phyloP scores from a whole-genome alignment of 2,329 filamentous ascomycete species.

The Colletotrichum higginsianum region DNA sequence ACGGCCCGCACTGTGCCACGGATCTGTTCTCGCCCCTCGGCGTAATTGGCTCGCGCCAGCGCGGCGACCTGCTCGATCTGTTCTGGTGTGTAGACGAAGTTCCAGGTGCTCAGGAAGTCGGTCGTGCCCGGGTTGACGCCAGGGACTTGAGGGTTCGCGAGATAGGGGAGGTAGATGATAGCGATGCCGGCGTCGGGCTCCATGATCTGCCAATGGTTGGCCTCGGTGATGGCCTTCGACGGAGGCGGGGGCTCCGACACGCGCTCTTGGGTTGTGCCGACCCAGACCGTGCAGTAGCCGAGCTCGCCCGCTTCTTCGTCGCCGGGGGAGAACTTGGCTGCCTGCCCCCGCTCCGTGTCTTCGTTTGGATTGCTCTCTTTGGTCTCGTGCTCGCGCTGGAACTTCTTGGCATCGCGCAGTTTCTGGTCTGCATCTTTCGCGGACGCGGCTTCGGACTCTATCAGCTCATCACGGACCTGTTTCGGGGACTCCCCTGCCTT shows the following conservation, averaged over 20 bases:
- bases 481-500: conserved; percentile 70
- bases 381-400: conserved; percentile 54
- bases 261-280: conserved; percentile 85
- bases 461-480: conserved; percentile 75
- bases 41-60: conserved; percentile 88
- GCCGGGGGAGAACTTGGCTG: conserved; percentile 58
- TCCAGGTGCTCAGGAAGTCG: conserved; percentile 97
- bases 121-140: conserved; percentile 86
- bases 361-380: conserved; percentile 44
- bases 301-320: conserved; percentile 72
- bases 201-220: conserved; percentile 79
- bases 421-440: conserved; percentile 74
- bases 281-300: conserved; percentile 95
- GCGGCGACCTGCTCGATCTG: conserved; percentile 89
- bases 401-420: conserved; percentile 71
- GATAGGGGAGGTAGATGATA: conserved; percentile 90
- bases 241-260: conserved; percentile 67
- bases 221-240: conserved; percentile 71
- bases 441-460: conserved; percentile 75
- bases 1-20: conserved; percentile 86
- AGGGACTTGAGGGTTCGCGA: conserved; percentile 82
- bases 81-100: conserved; percentile 94
- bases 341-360: conserved; percentile 48
- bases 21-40: conserved; percentile 84
- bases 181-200: conserved; percentile 86